Conservation (phyloP, 129 eudicot genomes). For the Helianthus tuberosus region DNA sequence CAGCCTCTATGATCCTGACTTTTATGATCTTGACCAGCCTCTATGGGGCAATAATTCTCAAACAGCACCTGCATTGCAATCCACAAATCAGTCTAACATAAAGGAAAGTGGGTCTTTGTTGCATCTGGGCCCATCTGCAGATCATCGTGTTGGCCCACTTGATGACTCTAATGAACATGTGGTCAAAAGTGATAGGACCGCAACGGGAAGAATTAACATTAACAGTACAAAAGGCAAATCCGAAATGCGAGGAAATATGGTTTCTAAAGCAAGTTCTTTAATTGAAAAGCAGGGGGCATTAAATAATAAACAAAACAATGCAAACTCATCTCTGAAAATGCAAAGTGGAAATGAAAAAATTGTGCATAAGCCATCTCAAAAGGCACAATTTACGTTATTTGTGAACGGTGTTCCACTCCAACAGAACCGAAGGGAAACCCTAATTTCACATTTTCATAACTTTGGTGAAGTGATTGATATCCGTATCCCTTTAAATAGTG, state of each 20-base stretch:
- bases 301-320: conserved; percentile 38
- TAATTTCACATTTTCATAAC: conserved; percentile 83
- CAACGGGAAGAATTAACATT: conserved; percentile 59
- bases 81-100: conserved; percentile 38
- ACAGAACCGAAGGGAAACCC: conserved; percentile 73
- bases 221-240: conserved; percentile 45
- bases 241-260: conserved; percentile 47
- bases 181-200: conserved; percentile 37
- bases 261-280: conserved; percentile 41
- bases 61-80: conserved; percentile 52
- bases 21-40: conserved; percentile 97
- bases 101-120: conserved; percentile 44
- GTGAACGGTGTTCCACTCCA: conserved; percentile 79
- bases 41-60: conserved; percentile 74
- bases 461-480: conserved; percentile 90
- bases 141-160: conserved; percentile 28
- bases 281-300: conserved; percentile 44
- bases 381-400: conserved; percentile 81
- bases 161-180: conserved; percentile 51
- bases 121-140: conserved; percentile 50
- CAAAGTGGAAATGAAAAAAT: conserved; percentile 52
- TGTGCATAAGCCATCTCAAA: conserved; percentile 62
- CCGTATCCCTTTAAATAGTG: conserved; percentile 61
- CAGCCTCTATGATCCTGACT: too few relatives aligned
- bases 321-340: conserved; percentile 40